phyloP scores from a whole-genome alignment of 495 filamentous ascomycete species.

The Daldinia bambusicola region DNA sequence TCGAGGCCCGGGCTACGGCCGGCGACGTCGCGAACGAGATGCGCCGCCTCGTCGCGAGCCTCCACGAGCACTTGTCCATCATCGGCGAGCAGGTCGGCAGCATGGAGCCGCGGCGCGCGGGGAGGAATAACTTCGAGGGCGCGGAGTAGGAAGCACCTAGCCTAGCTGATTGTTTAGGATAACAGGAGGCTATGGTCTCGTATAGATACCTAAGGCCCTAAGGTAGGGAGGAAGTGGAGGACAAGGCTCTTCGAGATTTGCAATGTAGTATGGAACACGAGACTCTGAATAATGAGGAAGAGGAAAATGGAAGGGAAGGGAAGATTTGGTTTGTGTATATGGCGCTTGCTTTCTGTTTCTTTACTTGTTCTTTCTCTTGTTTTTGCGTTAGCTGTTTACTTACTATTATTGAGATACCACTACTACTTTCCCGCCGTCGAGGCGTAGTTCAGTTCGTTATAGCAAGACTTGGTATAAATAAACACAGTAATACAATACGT shows the following conservation, averaged over 20 bases:
- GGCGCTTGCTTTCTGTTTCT: too few species aligned
- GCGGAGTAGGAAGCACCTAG: constrained; percentile 22
- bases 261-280: not conserved
- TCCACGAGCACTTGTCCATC: constrained; percentile 56
- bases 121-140: constrained; percentile 28
- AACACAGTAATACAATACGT: not conserved
- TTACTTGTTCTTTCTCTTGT: not conserved
- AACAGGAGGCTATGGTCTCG: too few species aligned
- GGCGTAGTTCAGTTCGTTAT: constrained; percentile 2
- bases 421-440: not conserved
- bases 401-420: constrained; percentile 27
- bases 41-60: constrained; percentile 60
- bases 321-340: not conserved
- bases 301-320: not conserved
- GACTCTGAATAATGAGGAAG: not conserved
- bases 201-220: too few species aligned
- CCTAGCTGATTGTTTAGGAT: too few species aligned
- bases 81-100: constrained; percentile 46
- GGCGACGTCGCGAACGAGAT: constrained; percentile 66
- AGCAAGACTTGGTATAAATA: not conserved
- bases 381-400: constrained; percentile 7
- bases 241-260: not conserved
- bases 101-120: constrained; percentile 45
- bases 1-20: constrained; percentile 61
- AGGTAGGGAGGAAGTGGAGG: not conserved